Evolutionary conservation across 371 early-diverging fungal species (phyloP), one percentile per base, ranked within the genome.

Genomic region (Coemansia sp.): DNA sequence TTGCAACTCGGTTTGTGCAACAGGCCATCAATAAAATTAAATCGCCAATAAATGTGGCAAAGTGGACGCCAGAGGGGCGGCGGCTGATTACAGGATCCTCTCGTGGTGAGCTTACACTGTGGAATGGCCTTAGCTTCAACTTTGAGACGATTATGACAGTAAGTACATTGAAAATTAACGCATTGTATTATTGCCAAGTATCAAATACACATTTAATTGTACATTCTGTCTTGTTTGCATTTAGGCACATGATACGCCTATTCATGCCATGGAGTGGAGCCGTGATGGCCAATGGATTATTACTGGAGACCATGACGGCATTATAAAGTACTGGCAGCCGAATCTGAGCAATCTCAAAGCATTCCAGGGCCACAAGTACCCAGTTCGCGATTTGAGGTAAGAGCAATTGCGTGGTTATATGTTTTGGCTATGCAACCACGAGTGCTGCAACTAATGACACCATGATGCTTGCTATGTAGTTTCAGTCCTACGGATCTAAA

Each of bases 51-150:
- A 99, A 99, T 79, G 95, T 93, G 18, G 90, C 98, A 51, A 82
- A 93, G 89, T 99, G 99, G 97, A 97, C 96, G 14, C 99, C 99
- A 1, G 99, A 99, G 83, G 99, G 99, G 2, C 87, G 99, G 42
- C 91, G 99, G 57, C 82, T 99, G 20, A 93, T 99, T 48, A 98
- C 99, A 3, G 99, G 99, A 0, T 94, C 96, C 1, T 91, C 96
- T 0, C 93, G 93, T 74, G 99, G 99, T 8, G 99, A 99, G 83
- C 98, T 99, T 66, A 99, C 99, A 0, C 82, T 99, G 50, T 99
- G 99, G 99, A 99, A 98, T 79, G 99, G 99, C 6, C 85, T 97
- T 44, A 94, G 96, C 0, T 99, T 99, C 77, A 99, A 99, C 78
- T 99, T 99, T 83, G 99, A 99, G 78, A 99, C 99, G 2, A 99